Percentiles rank a stretch among this genome's conserved stretches.
Evolutionary conservation across 2,329 filamentous ascomycete species (phyloP).

Genomic region (Aureobasidium sp.): DNA sequence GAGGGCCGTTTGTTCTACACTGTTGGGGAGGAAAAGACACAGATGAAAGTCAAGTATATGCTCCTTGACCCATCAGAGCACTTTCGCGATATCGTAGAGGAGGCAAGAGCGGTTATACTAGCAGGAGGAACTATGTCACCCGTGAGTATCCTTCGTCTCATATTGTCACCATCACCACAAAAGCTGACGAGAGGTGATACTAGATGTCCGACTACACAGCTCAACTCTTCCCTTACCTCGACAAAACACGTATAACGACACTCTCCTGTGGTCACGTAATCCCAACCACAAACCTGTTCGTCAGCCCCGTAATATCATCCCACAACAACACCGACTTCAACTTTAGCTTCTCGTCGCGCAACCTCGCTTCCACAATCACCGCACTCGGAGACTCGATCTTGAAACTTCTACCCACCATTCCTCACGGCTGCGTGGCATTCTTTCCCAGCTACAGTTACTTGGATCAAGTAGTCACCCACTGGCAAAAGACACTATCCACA

Average conservation of each 20-base stretch:
- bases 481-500: constrained; percentile 26
- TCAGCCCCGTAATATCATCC: constrained; percentile 56
- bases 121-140: constrained; percentile 98
- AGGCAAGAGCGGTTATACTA: constrained; percentile 77
- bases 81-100: constrained; percentile 78
- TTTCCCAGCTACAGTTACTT: constrained; percentile 94
- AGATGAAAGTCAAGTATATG: constrained; percentile 62
- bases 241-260: constrained; percentile 57
- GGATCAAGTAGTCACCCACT: constrained; percentile 52
- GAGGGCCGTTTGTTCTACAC: constrained; percentile 54
- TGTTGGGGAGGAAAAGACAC: constrained; percentile 36
- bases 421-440: constrained; percentile 87
- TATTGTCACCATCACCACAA: too few relatives aligned
- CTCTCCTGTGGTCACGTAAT: constrained; percentile 95
- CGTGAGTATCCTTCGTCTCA: constrained; percentile 25
- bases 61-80: constrained; percentile 86
- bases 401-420: constrained; percentile 63
- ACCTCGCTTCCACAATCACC: constrained; percentile 54
- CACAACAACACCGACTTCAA: constrained; percentile 55
- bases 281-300: constrained; percentile 69
- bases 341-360: constrained; percentile 76
- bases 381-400: constrained; percentile 68
- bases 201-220: constrained; percentile 78
- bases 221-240: constrained; percentile 73
- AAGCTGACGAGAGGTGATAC: background rate